Evolutionary conservation across 1,284 basidiomycete species (phyloP), one percentile per base, ranked within the genome.

Genomic region (Malassezia vespertilionis): DNA sequence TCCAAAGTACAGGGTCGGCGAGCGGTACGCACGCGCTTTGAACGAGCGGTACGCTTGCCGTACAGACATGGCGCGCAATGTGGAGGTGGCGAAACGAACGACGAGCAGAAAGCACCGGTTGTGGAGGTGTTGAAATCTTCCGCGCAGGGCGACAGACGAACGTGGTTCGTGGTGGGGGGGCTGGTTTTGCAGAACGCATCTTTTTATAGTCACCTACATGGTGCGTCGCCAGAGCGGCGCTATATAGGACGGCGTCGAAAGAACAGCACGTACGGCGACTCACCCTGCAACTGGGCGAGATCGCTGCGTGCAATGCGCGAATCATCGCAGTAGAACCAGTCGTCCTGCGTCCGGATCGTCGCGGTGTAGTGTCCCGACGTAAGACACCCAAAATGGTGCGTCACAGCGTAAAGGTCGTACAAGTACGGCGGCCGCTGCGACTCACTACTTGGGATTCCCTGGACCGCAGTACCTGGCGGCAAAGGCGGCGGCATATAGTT

Each of bases 401-500:
- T 73, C 8, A 72, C 72, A 14, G 60, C 74, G 43, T 71, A 73
- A 23, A 75, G 60, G 36, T 74, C 73, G 53, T 75, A 75, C 23
- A 72, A 38, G 44, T 68, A 71, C n/a, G 71, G 66, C 5, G 59
- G 66, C 9, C 59, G 50, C 47, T 61, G 71, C 31, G 36, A 46
- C 36, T 48, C n/a, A 41, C 57, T 63, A 2, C 44, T 35, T 4
- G 55, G 47, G 4, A 56, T 45, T 8, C 50, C 56, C n/a, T 41
- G 34, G 12, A 21, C 41, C 8, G 41, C 34, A 15, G 53, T 33
- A 2, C 59, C 57, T 0, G 63, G 60, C 0, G 63, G 57, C 3
- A 73, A 50, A 0, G 72, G 72, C 5, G 72, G 76, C 1, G 91
- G 91, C 78, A 97, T 83, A 71, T 87, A 91, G 63, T 82, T 80